phyloP scores from a whole-genome alignment of 768 basidiomycete species.

The Suillus variegatus region DNA sequence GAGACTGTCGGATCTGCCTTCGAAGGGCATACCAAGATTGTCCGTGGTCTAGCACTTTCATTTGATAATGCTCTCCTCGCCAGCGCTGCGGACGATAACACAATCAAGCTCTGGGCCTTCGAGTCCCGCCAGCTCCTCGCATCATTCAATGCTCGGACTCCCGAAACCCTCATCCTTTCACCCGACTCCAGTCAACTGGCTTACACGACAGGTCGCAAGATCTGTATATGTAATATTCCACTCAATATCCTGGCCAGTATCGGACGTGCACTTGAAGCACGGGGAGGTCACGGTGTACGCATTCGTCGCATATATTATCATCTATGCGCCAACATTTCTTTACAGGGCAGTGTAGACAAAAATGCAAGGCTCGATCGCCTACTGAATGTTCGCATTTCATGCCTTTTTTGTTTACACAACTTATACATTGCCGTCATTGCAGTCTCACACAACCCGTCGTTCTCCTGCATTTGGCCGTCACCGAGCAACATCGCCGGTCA shows the following conservation, averaged over 20 bases:
- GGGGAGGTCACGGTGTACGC: neutral
- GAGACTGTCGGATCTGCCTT: neutral
- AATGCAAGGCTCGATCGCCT: neutral
- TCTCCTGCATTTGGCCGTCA: neutral
- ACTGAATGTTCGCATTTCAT: neutral
- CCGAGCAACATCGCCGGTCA: neutral
- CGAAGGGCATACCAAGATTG: neutral
- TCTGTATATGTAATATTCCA: neutral
- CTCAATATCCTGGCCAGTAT: neutral
- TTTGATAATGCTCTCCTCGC: neutral
- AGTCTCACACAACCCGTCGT: neutral
- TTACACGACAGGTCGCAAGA: neutral
- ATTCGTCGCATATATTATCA: neutral
- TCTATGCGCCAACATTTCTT: neutral
- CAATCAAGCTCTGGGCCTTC: neutral
- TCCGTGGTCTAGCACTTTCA: neutral
- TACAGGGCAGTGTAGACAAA: neutral
- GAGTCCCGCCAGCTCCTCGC: neutral
- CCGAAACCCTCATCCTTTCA: neutral
- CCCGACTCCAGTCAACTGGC: neutral
- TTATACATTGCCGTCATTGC: neutral
- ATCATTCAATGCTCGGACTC: neutral
- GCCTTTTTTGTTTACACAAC: neutral
- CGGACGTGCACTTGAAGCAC: neutral
- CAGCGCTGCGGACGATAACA: neutral